Evolutionary conservation across 2,329 filamentous ascomycete genomes (phyloP), one percentile per base, ranked within the genome.

Genomic region (Fusarium protoensiforme): DNA sequence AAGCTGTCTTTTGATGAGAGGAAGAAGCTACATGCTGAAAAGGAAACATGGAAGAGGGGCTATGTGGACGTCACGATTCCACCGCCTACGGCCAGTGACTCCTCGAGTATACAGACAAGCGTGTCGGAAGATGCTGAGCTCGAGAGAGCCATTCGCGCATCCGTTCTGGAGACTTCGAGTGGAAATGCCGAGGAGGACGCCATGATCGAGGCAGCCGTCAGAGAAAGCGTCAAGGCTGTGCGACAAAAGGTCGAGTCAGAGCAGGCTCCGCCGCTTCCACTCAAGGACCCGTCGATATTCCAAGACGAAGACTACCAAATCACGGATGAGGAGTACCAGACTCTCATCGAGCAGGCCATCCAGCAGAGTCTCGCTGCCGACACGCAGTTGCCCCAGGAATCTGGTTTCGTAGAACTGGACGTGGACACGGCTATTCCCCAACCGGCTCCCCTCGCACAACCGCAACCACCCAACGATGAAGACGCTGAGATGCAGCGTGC

Each of bases 151-250:
- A 96, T 96, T 66, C 88, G 87, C 61, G 85, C 86, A 13, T 93
- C 92, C 1, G 92, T 96, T 1, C 84, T 85, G 9, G 88, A 92
- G 78, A 94, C 93, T 0, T 95, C 93, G 0, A 87, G 84, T 1
- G 93, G 94, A 13, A 87, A 96, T 71, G 78, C 86, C 0, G 86
- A 90, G 22, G 92, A 96, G 80, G 94, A 96, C 77, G 87, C 87
- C 24, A 85, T 89, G 67, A 87, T 97, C 56, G 94, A 95, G 78
- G 86, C 89, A 22, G 93, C 93, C 1, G 92, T 97, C 59, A 87
- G 93, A 16, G 91, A 92, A 7, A 94, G 92, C 71, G 86, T 96
- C 18, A 84, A 83, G 16, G 91, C 93, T 38, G 82, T 88, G 70
- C 83, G 77, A 14, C 70, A 81, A 20, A 69, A 71, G 31, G 79